These are phyloP conservation scores for Diophrys sp. DNA, from an alignment of 73 alveolate species.

Conservation along the genomic window DNA sequence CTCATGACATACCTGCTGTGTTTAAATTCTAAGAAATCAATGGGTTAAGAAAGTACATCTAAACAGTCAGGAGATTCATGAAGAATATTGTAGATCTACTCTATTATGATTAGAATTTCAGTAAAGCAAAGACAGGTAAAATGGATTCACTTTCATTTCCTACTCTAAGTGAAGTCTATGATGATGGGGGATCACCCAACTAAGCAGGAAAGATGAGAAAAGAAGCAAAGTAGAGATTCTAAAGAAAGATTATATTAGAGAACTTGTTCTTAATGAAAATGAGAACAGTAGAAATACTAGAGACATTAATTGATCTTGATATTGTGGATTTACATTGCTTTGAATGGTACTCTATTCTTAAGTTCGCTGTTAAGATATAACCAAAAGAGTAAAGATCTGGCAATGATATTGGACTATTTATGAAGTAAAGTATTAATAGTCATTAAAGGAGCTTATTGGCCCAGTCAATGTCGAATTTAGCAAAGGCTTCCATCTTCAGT, in stretches of 20 bases:
- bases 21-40: constrained; percentile 4
- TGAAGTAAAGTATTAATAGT: not conserved
- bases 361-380: constrained; percentile 15
- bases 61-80: constrained; percentile 10
- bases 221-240: not conserved
- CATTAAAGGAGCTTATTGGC: not conserved
- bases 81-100: constrained; percentile 15
- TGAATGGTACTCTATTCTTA: constrained; percentile 38
- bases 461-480: too few relatives aligned
- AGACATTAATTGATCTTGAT: not conserved
- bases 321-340: constrained; percentile 9
- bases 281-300: constrained; percentile 12
- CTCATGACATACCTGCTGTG: constrained; percentile 12
- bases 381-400: too few relatives aligned
- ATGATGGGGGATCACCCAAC: not conserved
- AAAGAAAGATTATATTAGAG: constrained; percentile 14
- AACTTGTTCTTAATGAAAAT: constrained; percentile 19
- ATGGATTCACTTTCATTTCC: not conserved
- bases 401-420: not conserved
- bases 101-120: constrained; percentile 15
- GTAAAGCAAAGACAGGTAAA: too few relatives aligned
- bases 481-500: too few relatives aligned
- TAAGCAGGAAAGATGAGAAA: not conserved
- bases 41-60: constrained; percentile 8
- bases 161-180: not conserved